phyloP scores from a whole-genome alignment of 148 eudicot genomes.

The Camellia granthamiana region DNA sequence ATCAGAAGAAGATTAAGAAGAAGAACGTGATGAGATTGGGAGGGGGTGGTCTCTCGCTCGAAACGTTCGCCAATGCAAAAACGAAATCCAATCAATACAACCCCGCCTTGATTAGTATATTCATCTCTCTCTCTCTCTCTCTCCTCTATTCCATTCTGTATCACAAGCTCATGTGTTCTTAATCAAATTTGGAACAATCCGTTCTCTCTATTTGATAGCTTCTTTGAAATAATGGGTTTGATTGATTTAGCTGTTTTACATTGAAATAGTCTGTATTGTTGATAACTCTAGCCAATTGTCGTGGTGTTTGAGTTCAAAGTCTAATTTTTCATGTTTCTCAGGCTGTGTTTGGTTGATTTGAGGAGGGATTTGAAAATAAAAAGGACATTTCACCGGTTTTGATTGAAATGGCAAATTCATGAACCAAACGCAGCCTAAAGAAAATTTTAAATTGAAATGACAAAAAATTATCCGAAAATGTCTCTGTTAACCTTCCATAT shows the following conservation, averaged over 20 bases:
- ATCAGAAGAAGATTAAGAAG: slow-evolving; percentile 33
- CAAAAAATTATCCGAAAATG: background rate
- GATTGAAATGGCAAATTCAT: no score
- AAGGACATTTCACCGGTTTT: no score
- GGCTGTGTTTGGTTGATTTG: background rate
- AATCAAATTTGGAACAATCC: background rate
- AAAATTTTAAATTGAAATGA: background rate
- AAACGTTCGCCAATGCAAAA: slow-evolving; percentile 74
- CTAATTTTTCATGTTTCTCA: background rate
- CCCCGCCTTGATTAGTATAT: slow-evolving; percentile 69
- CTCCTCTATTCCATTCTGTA: background rate
- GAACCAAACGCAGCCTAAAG: no score
- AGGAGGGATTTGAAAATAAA: background rate
- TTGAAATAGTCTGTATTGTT: background rate
- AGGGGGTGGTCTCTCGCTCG: slow-evolving; percentile 72
- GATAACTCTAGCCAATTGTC: background rate
- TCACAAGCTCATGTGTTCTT: background rate
- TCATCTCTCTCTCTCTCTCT: background rate
- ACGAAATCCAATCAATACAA: slow-evolving; percentile 50
- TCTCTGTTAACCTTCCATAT: background rate
- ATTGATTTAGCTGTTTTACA: background rate
- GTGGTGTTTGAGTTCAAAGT: background rate
- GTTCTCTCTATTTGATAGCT: background rate
- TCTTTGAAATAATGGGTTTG: background rate
- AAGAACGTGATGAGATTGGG: slow-evolving; percentile 65